Conservation (phyloP, 306 rosid genomes). For the Neltuma alba region DNA sequence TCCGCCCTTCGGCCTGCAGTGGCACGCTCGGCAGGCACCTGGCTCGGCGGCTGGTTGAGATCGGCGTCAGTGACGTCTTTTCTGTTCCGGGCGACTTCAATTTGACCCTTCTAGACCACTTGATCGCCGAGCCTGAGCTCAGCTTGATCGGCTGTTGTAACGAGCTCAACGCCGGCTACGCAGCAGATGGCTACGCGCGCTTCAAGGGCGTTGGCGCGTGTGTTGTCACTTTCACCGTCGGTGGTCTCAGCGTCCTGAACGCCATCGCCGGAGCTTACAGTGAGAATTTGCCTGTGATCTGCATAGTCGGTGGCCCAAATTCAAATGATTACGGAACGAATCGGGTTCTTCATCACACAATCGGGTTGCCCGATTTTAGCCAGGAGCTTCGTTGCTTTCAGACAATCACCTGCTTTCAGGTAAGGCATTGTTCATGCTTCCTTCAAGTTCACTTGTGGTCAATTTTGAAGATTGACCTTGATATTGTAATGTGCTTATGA, state of each 20-base stretch:
- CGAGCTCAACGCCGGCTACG: constrained; percentile 73
- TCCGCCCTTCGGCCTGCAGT: constrained; percentile 12
- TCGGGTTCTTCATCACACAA: constrained; percentile 67
- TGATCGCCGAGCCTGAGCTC: constrained; percentile 58
- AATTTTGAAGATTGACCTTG: background rate
- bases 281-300: constrained; percentile 67
- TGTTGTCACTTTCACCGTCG: constrained; percentile 66
- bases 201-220: constrained; percentile 67
- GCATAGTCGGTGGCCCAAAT: constrained; percentile 68
- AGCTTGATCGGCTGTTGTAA: constrained; percentile 67
- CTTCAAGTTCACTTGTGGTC: background rate
- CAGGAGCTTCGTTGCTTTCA: constrained; percentile 64
- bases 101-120: constrained; percentile 12
- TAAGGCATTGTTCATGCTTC: background rate
- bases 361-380: constrained; percentile 60
- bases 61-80: constrained; percentile 58
- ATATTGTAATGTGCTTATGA: background rate
- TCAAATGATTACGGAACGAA: constrained; percentile 66
- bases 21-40: constrained; percentile 59
- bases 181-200: constrained; percentile 69
- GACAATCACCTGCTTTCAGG: constrained; percentile 42
- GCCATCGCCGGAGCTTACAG: constrained; percentile 72
- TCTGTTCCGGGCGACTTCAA: constrained; percentile 69
- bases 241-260: constrained; percentile 65
- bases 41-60: constrained; percentile 59